Base-by-base conservation (phyloP, 148 eudicot genomes). In the Pouteria glomerata region DNA sequence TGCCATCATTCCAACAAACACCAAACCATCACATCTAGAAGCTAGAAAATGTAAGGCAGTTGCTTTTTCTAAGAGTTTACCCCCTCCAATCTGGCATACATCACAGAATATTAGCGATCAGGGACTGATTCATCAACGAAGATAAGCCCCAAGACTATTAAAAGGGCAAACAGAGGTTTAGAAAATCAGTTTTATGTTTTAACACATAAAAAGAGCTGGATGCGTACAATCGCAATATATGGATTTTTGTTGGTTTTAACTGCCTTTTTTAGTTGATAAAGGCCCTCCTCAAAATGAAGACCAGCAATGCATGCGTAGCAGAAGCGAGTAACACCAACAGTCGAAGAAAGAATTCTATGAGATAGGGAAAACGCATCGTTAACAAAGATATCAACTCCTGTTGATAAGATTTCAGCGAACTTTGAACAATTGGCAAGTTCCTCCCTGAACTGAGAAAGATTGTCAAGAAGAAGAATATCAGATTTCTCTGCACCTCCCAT, bases 1-100 rank as follows among this genome's bases (percentile, higher is more conserved):
- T 56, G 90, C 91, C 90, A 88, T 85, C 79, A 71, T 84, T 66
- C 98, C 98, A 75, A 90, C 96, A 87, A 93, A 88, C 42, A 88
- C 74, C 69, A 90, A 64, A 66, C 90, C 89, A 80, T 90, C 93
- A 70, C 90, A 85, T 67, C 27, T 65, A 62, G 92, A 83, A 67
- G 87, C 90, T 79, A 93, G 73, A 78, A 79, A 71, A 35, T 51
- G 82, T 77, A 93, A 74, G 23, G 96, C 96, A 34, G 74, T 76
- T 66, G 84, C 86, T 82, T 93, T 93, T 57, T 88, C 83, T 30
- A 77, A 58, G 60, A 93, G 78, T 68, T 88, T 85, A 52, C 83
- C 83, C 48, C 98, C 98, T 67, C 98, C 96, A 76, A 93, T 82
- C 98, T 93, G 82, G 65, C 84, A 48, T 71, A 35, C 52, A 71